Evolutionary conservation across 495 filamentous ascomycete species (phyloP), one percentile per base, ranked within the genome.

Genomic region (Penicillium manginii): DNA sequence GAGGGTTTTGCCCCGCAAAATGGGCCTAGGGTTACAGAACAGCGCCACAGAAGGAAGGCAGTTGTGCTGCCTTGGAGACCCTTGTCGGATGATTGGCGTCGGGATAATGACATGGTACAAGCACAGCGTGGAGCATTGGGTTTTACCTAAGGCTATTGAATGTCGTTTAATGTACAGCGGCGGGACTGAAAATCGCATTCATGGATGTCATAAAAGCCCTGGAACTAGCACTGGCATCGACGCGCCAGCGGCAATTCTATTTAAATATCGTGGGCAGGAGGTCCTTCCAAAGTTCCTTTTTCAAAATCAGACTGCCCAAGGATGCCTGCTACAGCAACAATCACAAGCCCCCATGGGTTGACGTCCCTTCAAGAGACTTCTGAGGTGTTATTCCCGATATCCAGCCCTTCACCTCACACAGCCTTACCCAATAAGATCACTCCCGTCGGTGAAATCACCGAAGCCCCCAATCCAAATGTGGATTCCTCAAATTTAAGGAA

Each of bases 191-290:
- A 32, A 19, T 51, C 49, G 31, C 29, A 51, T 35, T 37, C 35
- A 29, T 18, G 49, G 49, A 51, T 51, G 0, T 19, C 49, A 51
- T 51, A 51, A 51, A 50, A 37, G 31, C 49, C 49, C 31, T 19
- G 29, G 29, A 51, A 29, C 31, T 51, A 51, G 49, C 49, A 51
- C 49, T 33, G 19, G 35, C 23, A 51, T 51, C 49, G 49, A 51
- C 29, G 35, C 15, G 35, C 35, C 35, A 37, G 35, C 35, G 4
- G 26, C 5, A 29, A 4, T 37, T 14, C 12, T 37, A 37, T 37
- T 37, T 15, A 4, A n/a, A 37, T n/a, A 1, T 37, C 35, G 35
- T 37, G 5, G 35, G 35, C 35, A 37, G 12, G 35, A 6, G 35
- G 12, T 37, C 12, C 35, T 37, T 2, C 35, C 35, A 37, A 37